Evolutionary conservation across 768 basidiomycete genomes (phyloP).

Genomic region (Collybia nuda): DNA sequence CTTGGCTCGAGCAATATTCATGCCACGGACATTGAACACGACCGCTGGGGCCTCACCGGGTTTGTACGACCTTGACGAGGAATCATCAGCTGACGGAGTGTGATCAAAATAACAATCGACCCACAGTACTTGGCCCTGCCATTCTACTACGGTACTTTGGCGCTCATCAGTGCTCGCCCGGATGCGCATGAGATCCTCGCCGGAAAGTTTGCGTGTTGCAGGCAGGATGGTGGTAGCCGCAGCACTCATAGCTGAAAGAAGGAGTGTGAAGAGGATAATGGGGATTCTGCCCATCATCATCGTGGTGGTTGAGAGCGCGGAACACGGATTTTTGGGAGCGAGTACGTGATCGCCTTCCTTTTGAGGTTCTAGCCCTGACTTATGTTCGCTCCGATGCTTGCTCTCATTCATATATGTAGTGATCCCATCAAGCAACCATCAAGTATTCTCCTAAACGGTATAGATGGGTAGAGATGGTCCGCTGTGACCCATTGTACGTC

Average conservation of each 20-base stretch:
- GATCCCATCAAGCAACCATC: too few species aligned
- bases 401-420: too few species aligned
- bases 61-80: slow-evolving; percentile 11
- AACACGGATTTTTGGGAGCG: too few species aligned
- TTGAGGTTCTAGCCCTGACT: too few species aligned
- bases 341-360: too few species aligned
- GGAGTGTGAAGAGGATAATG: neutral
- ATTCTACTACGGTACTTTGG: slow-evolving; percentile 15
- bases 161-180: slow-evolving; percentile 15
- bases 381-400: too few species aligned
- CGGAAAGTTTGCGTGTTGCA: slow-evolving; percentile 3
- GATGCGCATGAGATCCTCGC: slow-evolving; percentile 14
- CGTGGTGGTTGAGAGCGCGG: too few species aligned
- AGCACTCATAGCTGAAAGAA: slow-evolving; percentile 1
- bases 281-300: too few species aligned
- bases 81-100: neutral
- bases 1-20: slow-evolving; percentile 16
- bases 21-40: slow-evolving; percentile 19
- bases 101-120: neutral
- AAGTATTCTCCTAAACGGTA: too few species aligned
- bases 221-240: neutral
- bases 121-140: slow-evolving; percentile 19
- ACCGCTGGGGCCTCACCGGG: slow-evolving; percentile 13
- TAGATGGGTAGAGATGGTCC: too few species aligned
- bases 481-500: too few species aligned